phyloP scores from a whole-genome alignment of 2,329 filamentous ascomycete genomes.

The Sphaceloma murrayae region DNA sequence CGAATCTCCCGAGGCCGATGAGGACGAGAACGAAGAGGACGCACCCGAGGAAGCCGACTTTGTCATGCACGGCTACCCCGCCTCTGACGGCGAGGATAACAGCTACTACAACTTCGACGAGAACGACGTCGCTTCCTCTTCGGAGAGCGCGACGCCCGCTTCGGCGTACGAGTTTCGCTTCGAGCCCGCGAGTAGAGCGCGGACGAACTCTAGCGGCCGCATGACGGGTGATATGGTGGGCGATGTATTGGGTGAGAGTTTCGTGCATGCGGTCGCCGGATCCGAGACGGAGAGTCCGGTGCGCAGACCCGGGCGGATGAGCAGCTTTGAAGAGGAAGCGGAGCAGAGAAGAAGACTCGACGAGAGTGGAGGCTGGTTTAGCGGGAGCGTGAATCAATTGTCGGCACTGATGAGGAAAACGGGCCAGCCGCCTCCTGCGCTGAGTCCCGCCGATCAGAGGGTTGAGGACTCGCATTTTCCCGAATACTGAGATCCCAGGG shows the following conservation, averaged over 20 bases:
- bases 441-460: constrained; percentile 14
- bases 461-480: constrained; percentile 7
- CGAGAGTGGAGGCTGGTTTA: constrained; percentile 27
- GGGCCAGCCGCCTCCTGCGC: constrained; percentile 5
- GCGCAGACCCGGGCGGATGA: constrained; percentile 6
- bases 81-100: constrained; percentile 27
- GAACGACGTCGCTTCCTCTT: constrained; percentile 21
- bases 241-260: constrained; percentile 10
- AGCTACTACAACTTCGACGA: constrained; percentile 26
- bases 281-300: constrained; percentile 8
- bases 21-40: constrained; percentile 22
- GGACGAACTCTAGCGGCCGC: background rate
- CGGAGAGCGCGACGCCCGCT: constrained; percentile 22
- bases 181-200: constrained; percentile 4
- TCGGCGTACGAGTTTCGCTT: constrained; percentile 26
- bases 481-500: constrained; percentile 8
- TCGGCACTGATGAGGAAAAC: constrained; percentile 18
- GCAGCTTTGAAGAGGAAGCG: constrained; percentile 20
- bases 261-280: constrained; percentile 18
- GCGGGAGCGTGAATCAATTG: constrained; percentile 27
- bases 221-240: background rate
- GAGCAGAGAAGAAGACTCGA: constrained; percentile 23
- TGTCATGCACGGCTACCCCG: constrained; percentile 24
- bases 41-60: constrained; percentile 21
- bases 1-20: constrained; percentile 23